Evolutionary conservation across 192 early-diverging fungal genomes (phyloP), one percentile per base, ranked within the genome.

Genomic region (Backusella circina): DNA sequence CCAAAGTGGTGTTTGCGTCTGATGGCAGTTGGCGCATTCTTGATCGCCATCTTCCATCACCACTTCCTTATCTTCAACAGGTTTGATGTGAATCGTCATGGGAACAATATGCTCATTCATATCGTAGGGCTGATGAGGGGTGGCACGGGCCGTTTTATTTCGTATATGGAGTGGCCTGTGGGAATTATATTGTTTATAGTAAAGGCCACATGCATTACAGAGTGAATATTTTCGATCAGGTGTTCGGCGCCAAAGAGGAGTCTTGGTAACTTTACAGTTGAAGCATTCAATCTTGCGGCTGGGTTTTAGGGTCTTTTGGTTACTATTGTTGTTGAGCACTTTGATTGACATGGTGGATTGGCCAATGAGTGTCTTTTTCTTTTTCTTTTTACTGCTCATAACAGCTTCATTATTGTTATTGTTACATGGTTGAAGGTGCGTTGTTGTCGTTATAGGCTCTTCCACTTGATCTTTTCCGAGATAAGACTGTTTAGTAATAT

Each of bases 161-260:
- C 82, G 79, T 1, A 78, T 70, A 13, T 79, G 82, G 12, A 84
- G 65, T 3, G 97, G 97, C 28, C 97, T 86, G 64, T 91, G 87
- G 16, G 89, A 89, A 72, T 92, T 89, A 82, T 99, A 96, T 75
- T 98, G 92, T 83, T 97, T 97, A 85, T 90, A 96, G 80, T 95
- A 98, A 16, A 98, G 84, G 0, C 97, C 97, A 80, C 97, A 99
- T 9, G 97, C 97, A 74, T 99, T 99, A 83, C 97, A 99, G 64
- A 99, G 88, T 28, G 92, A 84, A 65, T 93, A 89, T 44, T 91
- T 91, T 16, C 88, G 79, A 76, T 92, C 87, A 23, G 84, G 86
- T 37, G 93, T 91, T 6, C 95, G 86, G 5, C 97, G 90, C 97
- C 97, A 99, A 13, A 99, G 87, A 30, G 95, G 91, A 51, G 97